phyloP scores from a whole-genome alignment of 768 basidiomycete genomes.

The Pluteus cervinus region DNA sequence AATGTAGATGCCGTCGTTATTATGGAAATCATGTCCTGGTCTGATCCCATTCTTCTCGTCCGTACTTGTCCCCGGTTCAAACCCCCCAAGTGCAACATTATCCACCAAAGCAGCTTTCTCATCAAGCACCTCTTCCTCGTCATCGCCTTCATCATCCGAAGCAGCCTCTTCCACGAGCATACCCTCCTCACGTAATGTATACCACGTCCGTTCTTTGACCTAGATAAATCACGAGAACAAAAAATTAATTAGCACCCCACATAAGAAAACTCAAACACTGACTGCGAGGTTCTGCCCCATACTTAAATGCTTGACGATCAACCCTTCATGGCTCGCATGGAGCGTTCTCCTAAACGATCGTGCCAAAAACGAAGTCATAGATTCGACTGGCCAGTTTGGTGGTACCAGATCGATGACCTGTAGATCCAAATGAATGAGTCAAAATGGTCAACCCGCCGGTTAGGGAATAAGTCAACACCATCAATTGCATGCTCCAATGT shows the following conservation, averaged over 20 bases:
- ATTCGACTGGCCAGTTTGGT: slow-evolving; percentile 65
- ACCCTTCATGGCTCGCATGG: slow-evolving; percentile 63
- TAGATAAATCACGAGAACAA: slow-evolving; percentile 13
- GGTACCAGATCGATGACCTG: slow-evolving; percentile 68
- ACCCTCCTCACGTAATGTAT: slow-evolving; percentile 53
- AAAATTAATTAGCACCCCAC: slow-evolving; percentile 1
- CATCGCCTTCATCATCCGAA: slow-evolving; percentile 19
- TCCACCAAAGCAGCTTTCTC: slow-evolving; percentile 34
- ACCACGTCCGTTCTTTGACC: slow-evolving; percentile 58
- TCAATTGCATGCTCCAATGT: too few relatives aligned
- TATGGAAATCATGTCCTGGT: too few relatives aligned
- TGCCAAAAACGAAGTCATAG: slow-evolving; percentile 70
- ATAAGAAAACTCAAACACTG: slow-evolving; percentile 7
- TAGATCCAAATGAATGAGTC: slow-evolving; percentile 4
- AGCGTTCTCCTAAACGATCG: slow-evolving; percentile 74
- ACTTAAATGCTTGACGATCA: slow-evolving; percentile 73
- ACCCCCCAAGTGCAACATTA: too few relatives aligned
- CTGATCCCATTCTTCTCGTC: too few relatives aligned
- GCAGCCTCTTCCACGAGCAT: slow-evolving; percentile 60
- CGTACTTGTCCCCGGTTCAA: too few relatives aligned
- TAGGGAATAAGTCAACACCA: too few relatives aligned
- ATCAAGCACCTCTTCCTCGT: slow-evolving; percentile 38
- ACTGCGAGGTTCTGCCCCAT: slow-evolving; percentile 77
- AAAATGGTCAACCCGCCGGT: too few relatives aligned
- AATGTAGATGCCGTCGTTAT: too few relatives aligned